A percentile compares a stretch with the other conserved stretches of the same genome.
Evolutionary conservation across 2,329 filamentous ascomycete genomes (phyloP).

Genomic region (Cladosporium halotolerans): DNA sequence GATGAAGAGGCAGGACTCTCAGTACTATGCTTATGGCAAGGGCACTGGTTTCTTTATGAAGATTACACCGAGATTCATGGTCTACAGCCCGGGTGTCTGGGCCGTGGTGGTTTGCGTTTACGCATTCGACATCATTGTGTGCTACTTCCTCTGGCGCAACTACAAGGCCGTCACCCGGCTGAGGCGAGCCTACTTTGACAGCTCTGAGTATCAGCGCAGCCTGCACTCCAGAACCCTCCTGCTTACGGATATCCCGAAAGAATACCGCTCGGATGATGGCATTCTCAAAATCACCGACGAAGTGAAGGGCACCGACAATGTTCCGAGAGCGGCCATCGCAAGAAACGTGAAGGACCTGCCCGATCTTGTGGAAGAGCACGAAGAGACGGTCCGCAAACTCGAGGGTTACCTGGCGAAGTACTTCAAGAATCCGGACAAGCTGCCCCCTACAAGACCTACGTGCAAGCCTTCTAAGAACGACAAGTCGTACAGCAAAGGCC

Average conservation of each 20-base stretch:
- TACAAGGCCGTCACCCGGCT: constrained; percentile 68
- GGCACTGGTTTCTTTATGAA: constrained; percentile 42
- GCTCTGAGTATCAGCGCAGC: constrained; percentile 79
- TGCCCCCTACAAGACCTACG: constrained; percentile 69
- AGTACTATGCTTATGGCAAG: not conserved
- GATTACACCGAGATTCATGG: constrained; percentile 52
- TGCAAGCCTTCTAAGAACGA: constrained; percentile 80
- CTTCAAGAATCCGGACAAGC: constrained; percentile 73
- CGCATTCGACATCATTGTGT: constrained; percentile 67
- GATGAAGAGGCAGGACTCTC: constrained; percentile 15
- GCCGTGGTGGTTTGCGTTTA: constrained; percentile 52
- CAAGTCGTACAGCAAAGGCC: constrained; percentile 58
- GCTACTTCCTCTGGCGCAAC: constrained; percentile 82
- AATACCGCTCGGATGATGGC: constrained; percentile 76
- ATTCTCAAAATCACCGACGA: constrained; percentile 76
- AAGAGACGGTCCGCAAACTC: constrained; percentile 70
- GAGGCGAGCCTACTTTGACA: constrained; percentile 74
- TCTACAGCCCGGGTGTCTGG: constrained; percentile 46
- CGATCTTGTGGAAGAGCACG: constrained; percentile 75
- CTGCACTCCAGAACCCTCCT: constrained; percentile 66
- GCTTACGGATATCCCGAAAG: constrained; percentile 75
- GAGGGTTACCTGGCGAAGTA: constrained; percentile 84
- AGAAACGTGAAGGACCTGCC: constrained; percentile 90
- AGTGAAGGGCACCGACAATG: constrained; percentile 69
- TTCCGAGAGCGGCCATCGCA: constrained; percentile 75